phyloP scores from a whole-genome alignment of 306 rosid genomes.

The Gastrolobium villosum region DNA sequence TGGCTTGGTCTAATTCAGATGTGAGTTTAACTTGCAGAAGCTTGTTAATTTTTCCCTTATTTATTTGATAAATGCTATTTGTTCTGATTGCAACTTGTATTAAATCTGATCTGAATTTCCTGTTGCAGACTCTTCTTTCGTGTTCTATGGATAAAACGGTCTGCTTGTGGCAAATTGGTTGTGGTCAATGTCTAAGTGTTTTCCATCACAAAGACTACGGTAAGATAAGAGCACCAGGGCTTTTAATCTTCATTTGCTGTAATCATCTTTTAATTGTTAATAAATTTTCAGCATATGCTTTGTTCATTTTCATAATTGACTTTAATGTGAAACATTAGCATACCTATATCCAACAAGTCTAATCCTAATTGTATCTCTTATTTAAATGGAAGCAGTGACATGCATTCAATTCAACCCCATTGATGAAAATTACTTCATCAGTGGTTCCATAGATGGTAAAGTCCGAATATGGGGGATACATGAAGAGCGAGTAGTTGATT shows the following conservation, averaged over 20 bases:
- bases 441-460: conserved; percentile 94
- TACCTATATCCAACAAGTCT: conserved; percentile 8
- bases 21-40: conserved; percentile 63
- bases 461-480: conserved; percentile 84
- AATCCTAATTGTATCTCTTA: conserved; percentile 20
- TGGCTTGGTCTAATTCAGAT: conserved; percentile 92
- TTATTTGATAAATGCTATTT: conserved; percentile 15
- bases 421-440: conserved; percentile 78
- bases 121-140: conserved; percentile 84
- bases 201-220: conserved; percentile 87
- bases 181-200: conserved; percentile 59
- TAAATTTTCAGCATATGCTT: not conserved
- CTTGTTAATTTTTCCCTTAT: not conserved
- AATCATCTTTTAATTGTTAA: not conserved
- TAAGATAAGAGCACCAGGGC: conserved; percentile 35
- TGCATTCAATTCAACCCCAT: conserved; percentile 92
- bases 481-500: conserved; percentile 86
- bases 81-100: conserved; percentile 8
- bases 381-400: conserved; percentile 69
- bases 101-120: conserved; percentile 42
- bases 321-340: not conserved
- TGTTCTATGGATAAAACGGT: conserved; percentile 95
- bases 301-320: conserved; percentile 28
- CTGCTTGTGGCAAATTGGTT: conserved; percentile 82
- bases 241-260: conserved; percentile 9